Evolutionary conservation across 2,329 filamentous ascomycete genomes (phyloP).

Genomic region (Stachybotrys chartarum): DNA sequence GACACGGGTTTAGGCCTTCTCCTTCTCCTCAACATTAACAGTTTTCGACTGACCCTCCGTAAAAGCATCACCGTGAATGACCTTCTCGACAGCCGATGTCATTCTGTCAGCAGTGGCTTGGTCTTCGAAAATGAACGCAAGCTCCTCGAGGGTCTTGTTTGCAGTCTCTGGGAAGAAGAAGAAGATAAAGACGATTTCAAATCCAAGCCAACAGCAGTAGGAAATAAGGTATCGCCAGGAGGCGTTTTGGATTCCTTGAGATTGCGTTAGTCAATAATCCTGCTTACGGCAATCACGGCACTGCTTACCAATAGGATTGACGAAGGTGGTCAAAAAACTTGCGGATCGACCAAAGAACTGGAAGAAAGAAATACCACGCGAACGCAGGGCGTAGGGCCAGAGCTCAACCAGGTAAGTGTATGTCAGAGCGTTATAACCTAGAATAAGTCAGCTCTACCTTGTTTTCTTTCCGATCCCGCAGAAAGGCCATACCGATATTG

Average conservation of each 20-base stretch:
- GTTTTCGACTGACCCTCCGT: too few relatives aligned
- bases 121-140: slow-evolving; percentile 10
- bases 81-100: background rate
- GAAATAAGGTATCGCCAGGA: slow-evolving; percentile 12
- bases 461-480: too few relatives aligned
- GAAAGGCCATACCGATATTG: slow-evolving; percentile 25
- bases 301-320: slow-evolving; percentile 13
- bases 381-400: slow-evolving; percentile 47
- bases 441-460: background rate
- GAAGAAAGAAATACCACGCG: slow-evolving; percentile 44
- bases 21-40: too few relatives aligned
- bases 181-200: slow-evolving; percentile 48
- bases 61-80: background rate
- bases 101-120: background rate
- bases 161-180: slow-evolving; percentile 75
- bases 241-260: background rate
- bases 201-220: slow-evolving; percentile 16
- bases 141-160: slow-evolving; percentile 65
- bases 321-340: slow-evolving; percentile 12
- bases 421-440: slow-evolving; percentile 54
- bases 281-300: too few relatives aligned
- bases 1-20: too few relatives aligned
- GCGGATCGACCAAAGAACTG: slow-evolving; percentile 32
- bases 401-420: slow-evolving; percentile 54
- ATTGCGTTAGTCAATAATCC: background rate